A percentile compares a stretch with the other conserved stretches of the same genome.
phyloP scores from a whole-genome alignment of 1,139 yeast species.

The Pichia terricola region DNA sequence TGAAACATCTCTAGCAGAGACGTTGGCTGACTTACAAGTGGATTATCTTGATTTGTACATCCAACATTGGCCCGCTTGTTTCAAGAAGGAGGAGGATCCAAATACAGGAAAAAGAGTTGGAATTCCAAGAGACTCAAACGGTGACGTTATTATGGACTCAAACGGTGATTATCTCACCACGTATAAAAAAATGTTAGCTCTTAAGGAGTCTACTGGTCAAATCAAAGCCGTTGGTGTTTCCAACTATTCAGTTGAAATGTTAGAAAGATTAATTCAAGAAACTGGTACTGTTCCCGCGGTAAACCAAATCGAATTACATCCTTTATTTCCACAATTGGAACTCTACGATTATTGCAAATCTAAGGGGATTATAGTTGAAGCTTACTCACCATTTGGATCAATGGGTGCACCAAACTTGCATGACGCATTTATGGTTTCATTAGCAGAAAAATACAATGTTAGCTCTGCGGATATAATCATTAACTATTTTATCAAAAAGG shows the following conservation, averaged over 20 bases:
- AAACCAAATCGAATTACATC: constrained; percentile 72
- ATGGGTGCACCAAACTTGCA: constrained; percentile 53
- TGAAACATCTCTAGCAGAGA: constrained; percentile 47
- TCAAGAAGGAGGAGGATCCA: constrained; percentile 13
- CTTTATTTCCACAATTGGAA: constrained; percentile 62
- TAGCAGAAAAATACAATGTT: constrained; percentile 49
- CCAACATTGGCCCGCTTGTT: constrained; percentile 79
- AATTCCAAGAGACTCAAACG: constrained; percentile 1
- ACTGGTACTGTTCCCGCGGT: constrained; percentile 45
- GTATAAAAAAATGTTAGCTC: constrained; percentile 57
- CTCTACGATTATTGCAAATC: constrained; percentile 44
- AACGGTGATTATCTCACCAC: constrained; percentile 54
- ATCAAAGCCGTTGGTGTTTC: constrained; percentile 71
- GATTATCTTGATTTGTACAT: constrained; percentile 79
- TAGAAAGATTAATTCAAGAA: constrained; percentile 38
- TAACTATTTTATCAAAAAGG: constrained; percentile 66
- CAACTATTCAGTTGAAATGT: constrained; percentile 45
- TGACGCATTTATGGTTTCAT: constrained; percentile 35
- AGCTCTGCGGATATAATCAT: constrained; percentile 54
- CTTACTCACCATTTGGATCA: constrained; percentile 77
- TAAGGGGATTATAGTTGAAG: constrained; percentile 54
- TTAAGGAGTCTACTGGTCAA: constrained; percentile 28
- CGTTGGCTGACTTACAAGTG: constrained; percentile 57
- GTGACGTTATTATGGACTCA: constrained; percentile 30
- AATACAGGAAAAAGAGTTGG: constrained; percentile 11